phyloP scores from a whole-genome alignment of 2,329 filamentous ascomycete species.

The Epichloe sylvatica region DNA sequence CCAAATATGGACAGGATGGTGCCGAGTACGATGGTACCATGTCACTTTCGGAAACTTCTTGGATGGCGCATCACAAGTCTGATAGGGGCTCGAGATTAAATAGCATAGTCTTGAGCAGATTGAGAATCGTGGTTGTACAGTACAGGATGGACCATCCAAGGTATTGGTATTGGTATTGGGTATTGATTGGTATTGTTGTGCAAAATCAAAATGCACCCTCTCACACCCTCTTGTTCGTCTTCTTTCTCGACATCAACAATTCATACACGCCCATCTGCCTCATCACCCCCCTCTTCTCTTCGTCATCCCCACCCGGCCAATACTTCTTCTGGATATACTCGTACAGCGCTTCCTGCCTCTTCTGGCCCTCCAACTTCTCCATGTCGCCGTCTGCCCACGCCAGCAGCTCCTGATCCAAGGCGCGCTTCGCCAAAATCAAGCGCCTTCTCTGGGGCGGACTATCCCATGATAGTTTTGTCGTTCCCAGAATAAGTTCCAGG shows the following conservation, averaged over 20 bases:
- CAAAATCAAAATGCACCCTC: too few relatives aligned
- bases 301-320: slow-evolving; percentile 17
- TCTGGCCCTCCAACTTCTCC: slow-evolving; percentile 22
- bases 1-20: not conserved
- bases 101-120: too few relatives aligned
- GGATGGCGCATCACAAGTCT: not conserved
- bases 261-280: slow-evolving; percentile 31
- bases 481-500: slow-evolving; percentile 32
- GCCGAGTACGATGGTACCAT: not conserved
- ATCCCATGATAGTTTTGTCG: slow-evolving; percentile 30
- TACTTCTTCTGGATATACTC: slow-evolving; percentile 28
- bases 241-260: slow-evolving; percentile 11
- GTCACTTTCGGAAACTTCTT: not conserved
- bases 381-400: slow-evolving; percentile 16
- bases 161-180: not conserved
- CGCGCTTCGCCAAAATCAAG: slow-evolving; percentile 28
- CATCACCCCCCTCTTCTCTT: slow-evolving; percentile 16
- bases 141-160: not conserved
- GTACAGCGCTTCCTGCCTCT: slow-evolving; percentile 26
- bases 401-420: slow-evolving; percentile 26
- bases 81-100: too few relatives aligned
- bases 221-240: not conserved
- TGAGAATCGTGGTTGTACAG: not conserved
- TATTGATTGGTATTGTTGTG: not conserved
- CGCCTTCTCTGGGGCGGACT: slow-evolving; percentile 25